Conservation (phyloP, 495 filamentous ascomycete genomes). For the Penicillium paradoxum region DNA sequence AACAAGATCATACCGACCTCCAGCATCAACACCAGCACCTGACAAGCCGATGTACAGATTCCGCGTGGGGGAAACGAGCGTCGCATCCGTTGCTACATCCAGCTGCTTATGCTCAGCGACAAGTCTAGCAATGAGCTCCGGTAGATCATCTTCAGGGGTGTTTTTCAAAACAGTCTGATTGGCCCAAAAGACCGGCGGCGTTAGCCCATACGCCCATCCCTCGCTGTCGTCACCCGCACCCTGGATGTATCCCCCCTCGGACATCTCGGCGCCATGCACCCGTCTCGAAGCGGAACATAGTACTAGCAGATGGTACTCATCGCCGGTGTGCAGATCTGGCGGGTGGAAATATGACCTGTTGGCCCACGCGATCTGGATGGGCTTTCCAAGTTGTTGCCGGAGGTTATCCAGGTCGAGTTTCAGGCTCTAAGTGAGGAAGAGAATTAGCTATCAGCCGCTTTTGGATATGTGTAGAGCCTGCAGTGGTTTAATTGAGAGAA, state of each 20-base stretch:
- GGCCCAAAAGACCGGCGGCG: conserved; percentile 72
- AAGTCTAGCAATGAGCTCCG: conserved; percentile 55
- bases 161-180: conserved; percentile 51
- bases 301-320: conserved; percentile 56
- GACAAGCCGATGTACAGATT: conserved; percentile 37
- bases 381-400: conserved; percentile 33
- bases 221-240: conserved; percentile 92
- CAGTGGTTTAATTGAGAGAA: no score
- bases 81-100: conserved; percentile 18
- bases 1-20: conserved; percentile 37
- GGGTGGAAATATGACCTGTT: conserved; percentile 39
- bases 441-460: conserved; percentile 9
- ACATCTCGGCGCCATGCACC: conserved; percentile 59
- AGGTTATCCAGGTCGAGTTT: conserved; percentile 45
- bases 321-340: conserved; percentile 34
- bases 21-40: conserved; percentile 10
- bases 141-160: conserved; percentile 60
- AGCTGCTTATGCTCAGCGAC: conserved; percentile 33
- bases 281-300: conserved; percentile 77
- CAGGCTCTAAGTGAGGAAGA: conserved; percentile 35
- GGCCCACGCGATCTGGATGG: conserved; percentile 41
- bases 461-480: no score
- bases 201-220: conserved; percentile 77
- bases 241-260: conserved; percentile 79
- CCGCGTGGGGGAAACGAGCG: conserved; percentile 32